Evolutionary conservation across 345 rosid species (phyloP).

Genomic region (Sonneratia caseolaris): DNA sequence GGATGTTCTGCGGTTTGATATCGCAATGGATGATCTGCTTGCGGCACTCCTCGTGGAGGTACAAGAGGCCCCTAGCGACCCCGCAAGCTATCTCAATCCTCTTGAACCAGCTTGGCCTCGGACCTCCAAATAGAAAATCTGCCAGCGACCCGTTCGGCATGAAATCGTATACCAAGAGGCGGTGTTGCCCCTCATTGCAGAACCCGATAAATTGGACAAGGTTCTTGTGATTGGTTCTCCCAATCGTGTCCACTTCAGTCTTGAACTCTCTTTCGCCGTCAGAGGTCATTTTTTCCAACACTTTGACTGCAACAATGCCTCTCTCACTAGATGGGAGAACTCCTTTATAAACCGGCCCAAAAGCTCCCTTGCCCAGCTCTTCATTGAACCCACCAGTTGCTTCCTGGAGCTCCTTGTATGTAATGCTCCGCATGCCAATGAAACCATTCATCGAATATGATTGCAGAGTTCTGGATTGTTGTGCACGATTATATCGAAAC

Average conservation of each 20-base stretch:
- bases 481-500: not conserved
- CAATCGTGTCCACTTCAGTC: conserved; percentile 25
- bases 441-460: not conserved
- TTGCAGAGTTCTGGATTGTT: not conserved
- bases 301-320: conserved; percentile 20
- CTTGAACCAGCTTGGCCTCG: conserved; percentile 18
- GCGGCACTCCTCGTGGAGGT: conserved; percentile 31
- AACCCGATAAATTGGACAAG: conserved; percentile 28
- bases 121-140: conserved; percentile 13
- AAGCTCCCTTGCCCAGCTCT: conserved; percentile 33
- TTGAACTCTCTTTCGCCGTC: conserved; percentile 21
- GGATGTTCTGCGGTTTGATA: conserved; percentile 33
- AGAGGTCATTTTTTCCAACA: conserved; percentile 9
- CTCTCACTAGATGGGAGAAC: not conserved
- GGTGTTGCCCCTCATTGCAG: conserved; percentile 23
- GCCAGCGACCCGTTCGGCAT: conserved; percentile 25
- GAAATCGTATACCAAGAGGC: conserved; percentile 28
- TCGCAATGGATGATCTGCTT: conserved; percentile 29
- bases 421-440: conserved; percentile 13
- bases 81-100: conserved; percentile 25
- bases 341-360: conserved; percentile 33
- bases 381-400: conserved; percentile 28
- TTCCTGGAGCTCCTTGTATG: conserved; percentile 19
- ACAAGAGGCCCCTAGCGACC: conserved; percentile 24
- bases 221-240: conserved; percentile 34